phyloP scores from a whole-genome alignment of 495 filamentous ascomycete species.

The Opeltia flavorubescens region DNA sequence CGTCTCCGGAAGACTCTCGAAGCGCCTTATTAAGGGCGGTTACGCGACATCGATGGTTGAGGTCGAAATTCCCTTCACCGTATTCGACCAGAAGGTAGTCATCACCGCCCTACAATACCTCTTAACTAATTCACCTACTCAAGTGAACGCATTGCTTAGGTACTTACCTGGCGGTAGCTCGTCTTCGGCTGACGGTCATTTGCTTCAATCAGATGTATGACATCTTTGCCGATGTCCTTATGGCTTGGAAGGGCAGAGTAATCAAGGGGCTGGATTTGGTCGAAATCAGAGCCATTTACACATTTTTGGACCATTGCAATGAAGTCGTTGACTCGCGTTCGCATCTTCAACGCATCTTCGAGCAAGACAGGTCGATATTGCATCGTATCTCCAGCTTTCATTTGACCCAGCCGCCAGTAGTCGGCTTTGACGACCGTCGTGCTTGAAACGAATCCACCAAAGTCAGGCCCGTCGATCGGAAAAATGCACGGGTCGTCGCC shows the following conservation, averaged over 20 bases:
- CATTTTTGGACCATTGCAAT: constrained; percentile 21
- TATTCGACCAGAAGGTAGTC: constrained; percentile 40
- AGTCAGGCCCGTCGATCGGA: constrained; percentile 40
- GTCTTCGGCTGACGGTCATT: constrained; percentile 28
- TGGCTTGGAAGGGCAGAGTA: constrained; percentile 7
- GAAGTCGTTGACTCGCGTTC: constrained; percentile 23
- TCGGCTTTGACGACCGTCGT: constrained; percentile 41
- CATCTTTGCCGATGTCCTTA: constrained; percentile 18
- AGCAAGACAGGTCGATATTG: constrained; percentile 30
- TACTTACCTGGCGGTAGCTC: constrained; percentile 32
- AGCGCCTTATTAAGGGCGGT: constrained; percentile 32
- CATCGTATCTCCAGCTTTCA: constrained; percentile 43
- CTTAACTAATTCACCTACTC: neutral
- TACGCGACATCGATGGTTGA: constrained; percentile 36
- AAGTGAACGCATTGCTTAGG: neutral
- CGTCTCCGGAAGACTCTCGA: constrained; percentile 16
- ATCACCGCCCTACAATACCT: constrained; percentile 31
- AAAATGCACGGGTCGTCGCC: constrained; percentile 46
- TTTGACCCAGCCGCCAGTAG: constrained; percentile 45
- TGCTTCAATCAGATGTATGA: constrained; percentile 25
- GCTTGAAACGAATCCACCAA: constrained; percentile 43
- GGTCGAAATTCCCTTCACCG: constrained; percentile 32
- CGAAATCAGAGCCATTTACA: constrained; percentile 9
- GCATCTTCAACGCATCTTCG: constrained; percentile 27
- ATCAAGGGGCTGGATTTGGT: constrained; percentile 17